Conservation (phyloP, 768 basidiomycete genomes). For the Lactarius sp. region DNA sequence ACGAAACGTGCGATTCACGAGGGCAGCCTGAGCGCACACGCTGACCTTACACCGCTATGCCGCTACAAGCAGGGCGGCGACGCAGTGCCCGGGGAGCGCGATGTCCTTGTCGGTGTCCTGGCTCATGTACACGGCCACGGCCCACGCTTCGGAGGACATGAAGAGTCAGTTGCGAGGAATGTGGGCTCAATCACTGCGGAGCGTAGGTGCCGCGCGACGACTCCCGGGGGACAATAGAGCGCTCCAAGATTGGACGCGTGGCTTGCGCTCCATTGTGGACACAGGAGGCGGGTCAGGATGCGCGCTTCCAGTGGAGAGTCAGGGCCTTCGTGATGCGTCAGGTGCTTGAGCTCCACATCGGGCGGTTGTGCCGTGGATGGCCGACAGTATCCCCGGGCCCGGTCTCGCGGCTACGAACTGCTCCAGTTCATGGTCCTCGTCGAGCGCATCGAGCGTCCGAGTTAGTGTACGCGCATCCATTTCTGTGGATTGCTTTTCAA, state of each 20-base stretch:
- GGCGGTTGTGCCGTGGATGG: conserved; percentile 7
- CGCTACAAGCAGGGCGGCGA: conserved; percentile 5
- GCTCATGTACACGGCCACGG: neutral
- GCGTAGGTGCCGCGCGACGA: conserved; percentile 8
- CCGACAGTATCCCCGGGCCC: conserved; percentile 15
- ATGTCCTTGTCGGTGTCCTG: conserved; percentile 6
- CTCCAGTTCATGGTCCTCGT: conserved; percentile 20
- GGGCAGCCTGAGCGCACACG: too few relatives aligned
- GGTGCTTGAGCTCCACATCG: neutral
- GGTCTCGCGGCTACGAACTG: neutral
- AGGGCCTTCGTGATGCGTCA: conserved; percentile 9
- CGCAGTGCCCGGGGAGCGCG: conserved; percentile 12
- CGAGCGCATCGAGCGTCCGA: neutral
- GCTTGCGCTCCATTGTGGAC: too few relatives aligned
- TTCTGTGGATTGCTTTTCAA: too few relatives aligned
- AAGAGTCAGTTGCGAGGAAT: conserved; percentile 8
- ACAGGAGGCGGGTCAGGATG: too few relatives aligned
- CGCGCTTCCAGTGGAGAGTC: conserved; percentile 14
- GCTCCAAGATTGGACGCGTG: too few relatives aligned
- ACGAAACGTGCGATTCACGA: too few relatives aligned
- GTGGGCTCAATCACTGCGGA: neutral
- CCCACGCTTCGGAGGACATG: conserved; percentile 12
- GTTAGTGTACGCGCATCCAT: conserved; percentile 12
- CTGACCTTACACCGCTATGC: too few relatives aligned
- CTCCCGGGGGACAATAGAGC: conserved; percentile 11